Evolutionary conservation across 108 stramenopile genomes (phyloP).

Genomic region (Cylindrotheca fusiformis): DNA sequence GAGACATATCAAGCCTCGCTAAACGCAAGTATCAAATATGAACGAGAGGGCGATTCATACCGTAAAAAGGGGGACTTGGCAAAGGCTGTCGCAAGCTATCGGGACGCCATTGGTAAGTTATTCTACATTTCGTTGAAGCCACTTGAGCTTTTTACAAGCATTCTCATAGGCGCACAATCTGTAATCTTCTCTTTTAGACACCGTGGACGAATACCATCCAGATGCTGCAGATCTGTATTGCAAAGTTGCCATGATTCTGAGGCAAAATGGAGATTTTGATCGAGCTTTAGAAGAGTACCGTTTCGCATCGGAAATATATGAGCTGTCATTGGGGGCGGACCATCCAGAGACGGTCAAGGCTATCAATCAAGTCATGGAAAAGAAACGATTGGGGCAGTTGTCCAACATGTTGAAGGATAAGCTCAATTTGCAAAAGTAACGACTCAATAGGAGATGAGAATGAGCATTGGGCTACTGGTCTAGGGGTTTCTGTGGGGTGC

Average conservation of each 20-base stretch:
- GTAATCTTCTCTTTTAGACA: neutral
- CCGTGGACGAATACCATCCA: conserved; percentile 28
- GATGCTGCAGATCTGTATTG: conserved; percentile 35
- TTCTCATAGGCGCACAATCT: too few relatives aligned
- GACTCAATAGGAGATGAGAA: too few relatives aligned
- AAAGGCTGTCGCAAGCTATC: conserved; percentile 12
- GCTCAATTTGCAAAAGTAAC: neutral
- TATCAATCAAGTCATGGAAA: conserved; percentile 17
- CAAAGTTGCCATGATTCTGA: conserved; percentile 32
- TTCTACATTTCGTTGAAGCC: neutral
- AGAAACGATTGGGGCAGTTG: conserved; percentile 21
- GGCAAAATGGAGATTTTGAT: conserved; percentile 28
- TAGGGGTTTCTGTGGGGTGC: too few relatives aligned
- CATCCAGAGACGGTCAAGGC: conserved; percentile 38
- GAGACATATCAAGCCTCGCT: conserved; percentile 11
- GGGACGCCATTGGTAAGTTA: conserved; percentile 18
- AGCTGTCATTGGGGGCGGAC: conserved; percentile 32
- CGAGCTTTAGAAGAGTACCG: conserved; percentile 30
- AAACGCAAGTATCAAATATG: conserved; percentile 17
- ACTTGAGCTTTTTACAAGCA: too few relatives aligned
- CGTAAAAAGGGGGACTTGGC: conserved; percentile 19
- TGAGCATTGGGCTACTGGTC: too few relatives aligned
- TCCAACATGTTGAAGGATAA: conserved; percentile 26
- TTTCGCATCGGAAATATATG: conserved; percentile 32
- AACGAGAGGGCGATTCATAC: conserved; percentile 20